Conservation (phyloP, 2,329 filamentous ascomycete species). For the Pseudophaeomoniella oleicola region DNA sequence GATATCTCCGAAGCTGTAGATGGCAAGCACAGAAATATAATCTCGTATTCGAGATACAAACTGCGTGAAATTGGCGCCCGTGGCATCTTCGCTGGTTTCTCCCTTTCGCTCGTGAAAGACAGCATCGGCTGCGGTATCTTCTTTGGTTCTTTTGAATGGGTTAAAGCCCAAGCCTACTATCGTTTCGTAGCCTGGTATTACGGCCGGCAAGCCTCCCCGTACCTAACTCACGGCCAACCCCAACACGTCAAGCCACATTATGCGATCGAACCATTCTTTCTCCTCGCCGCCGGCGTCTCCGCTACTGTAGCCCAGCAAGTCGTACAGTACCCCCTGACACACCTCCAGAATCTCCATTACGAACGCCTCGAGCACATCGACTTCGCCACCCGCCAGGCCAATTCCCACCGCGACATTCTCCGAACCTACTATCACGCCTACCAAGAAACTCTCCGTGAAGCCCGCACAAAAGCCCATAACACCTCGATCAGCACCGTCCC, state of each 20-base stretch:
- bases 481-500: not conserved
- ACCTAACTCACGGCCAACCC: constrained; percentile 7
- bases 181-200: constrained; percentile 46
- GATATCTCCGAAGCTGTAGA: constrained; percentile 33
- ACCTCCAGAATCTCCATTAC: constrained; percentile 47
- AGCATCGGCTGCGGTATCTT: constrained; percentile 46
- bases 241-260: constrained; percentile 45
- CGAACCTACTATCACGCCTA: constrained; percentile 46
- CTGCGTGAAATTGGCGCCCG: constrained; percentile 43
- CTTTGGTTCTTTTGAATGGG: constrained; percentile 48
- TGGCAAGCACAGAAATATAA: constrained; percentile 33
- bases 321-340: constrained; percentile 43
- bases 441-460: constrained; percentile 36
- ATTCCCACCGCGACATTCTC: constrained; percentile 22
- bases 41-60: constrained; percentile 46
- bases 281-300: constrained; percentile 43
- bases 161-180: constrained; percentile 50
- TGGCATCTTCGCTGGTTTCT: constrained; percentile 50
- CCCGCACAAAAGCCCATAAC: not conserved
- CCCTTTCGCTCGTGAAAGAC: constrained; percentile 44
- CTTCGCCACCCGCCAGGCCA: constrained; percentile 7
- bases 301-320: constrained; percentile 44
- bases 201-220: constrained; percentile 19
- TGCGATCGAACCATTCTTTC: constrained; percentile 45
- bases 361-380: constrained; percentile 46